Percentiles rank a stretch among this genome's conserved stretches.
These are phyloP conservation scores for Apophysomyces ossiformis DNA, from an alignment of 371 early-diverging fungal genomes.

Conservation along the genomic window DNA sequence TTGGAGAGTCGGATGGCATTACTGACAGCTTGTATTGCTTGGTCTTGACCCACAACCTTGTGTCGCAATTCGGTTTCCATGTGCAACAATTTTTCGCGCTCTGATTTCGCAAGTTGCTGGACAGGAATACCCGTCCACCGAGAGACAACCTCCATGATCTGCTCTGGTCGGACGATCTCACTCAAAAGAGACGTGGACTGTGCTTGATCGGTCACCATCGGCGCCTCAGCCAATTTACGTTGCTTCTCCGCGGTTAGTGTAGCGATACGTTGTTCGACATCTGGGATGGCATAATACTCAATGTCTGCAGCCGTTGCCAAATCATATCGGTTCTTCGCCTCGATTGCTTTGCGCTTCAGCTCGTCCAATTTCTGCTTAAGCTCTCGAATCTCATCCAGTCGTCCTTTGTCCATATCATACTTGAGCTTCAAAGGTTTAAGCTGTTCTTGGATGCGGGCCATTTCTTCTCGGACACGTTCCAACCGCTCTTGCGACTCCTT, in stretches of 20 bases:
- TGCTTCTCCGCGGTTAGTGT: conserved; percentile 55
- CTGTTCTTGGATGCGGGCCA: conserved; percentile 81
- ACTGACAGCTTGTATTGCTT: conserved; percentile 79
- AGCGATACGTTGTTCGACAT: conserved; percentile 72
- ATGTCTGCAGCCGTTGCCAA: conserved; percentile 81
- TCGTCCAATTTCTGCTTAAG: conserved; percentile 89
- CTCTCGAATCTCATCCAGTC: conserved; percentile 86
- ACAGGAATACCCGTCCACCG: conserved; percentile 94
- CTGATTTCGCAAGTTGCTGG: conserved; percentile 73
- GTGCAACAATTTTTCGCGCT: conserved; percentile 79
- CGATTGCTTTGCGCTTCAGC: conserved; percentile 80
- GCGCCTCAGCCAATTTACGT: conserved; percentile 61
- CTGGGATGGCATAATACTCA: conserved; percentile 90
- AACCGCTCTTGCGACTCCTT: conserved; percentile 80
- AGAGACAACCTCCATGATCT: conserved; percentile 88
- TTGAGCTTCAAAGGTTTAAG: conserved; percentile 87
- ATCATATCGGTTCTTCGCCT: conserved; percentile 85
- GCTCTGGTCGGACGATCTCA: conserved; percentile 85
- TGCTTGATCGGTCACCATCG: conserved; percentile 39
- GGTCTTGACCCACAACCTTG: conserved; percentile 88
- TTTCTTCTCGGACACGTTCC: conserved; percentile 80
- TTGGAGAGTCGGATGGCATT: conserved; percentile 77
- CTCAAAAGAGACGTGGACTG: conserved; percentile 55
- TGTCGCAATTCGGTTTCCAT: conserved; percentile 75
- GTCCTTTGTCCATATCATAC: conserved; percentile 84